Evolutionary conservation across 768 basidiomycete species (phyloP).

Genomic region (Lentinus brumalis): DNA sequence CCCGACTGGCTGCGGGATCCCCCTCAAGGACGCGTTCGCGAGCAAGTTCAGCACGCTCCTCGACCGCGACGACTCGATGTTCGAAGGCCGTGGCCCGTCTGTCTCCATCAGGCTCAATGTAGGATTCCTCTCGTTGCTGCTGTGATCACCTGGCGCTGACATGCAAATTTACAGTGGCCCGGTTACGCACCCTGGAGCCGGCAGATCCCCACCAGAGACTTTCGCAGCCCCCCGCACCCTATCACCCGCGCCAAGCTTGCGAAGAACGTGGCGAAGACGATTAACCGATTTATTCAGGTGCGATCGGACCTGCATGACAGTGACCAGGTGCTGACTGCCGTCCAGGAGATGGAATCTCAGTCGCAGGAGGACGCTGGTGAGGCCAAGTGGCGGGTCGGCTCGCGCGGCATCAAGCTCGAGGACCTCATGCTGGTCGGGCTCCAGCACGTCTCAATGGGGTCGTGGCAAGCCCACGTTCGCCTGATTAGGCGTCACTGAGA

Average conservation of each 20-base stretch:
- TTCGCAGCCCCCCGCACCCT: constrained; percentile 73
- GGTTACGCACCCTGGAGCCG: constrained; percentile 78
- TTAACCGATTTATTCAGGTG: constrained; percentile 68
- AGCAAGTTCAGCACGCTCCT: constrained; percentile 56
- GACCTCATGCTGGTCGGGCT: constrained; percentile 76
- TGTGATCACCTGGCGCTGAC: constrained; percentile 9
- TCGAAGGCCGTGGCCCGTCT: constrained; percentile 72
- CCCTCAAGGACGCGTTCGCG: constrained; percentile 63
- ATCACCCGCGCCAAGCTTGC: constrained; percentile 78
- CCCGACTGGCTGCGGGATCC: constrained; percentile 61
- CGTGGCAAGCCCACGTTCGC: constrained; percentile 80
- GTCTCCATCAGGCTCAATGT: constrained; percentile 81
- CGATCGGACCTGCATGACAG: constrained; percentile 20
- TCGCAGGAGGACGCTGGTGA: constrained; percentile 69
- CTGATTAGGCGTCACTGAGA: constrained; percentile 32
- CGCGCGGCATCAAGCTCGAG: constrained; percentile 55
- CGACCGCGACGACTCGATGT: constrained; percentile 66
- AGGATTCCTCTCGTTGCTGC: constrained; percentile 24
- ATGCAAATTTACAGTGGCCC: constrained; percentile 58
- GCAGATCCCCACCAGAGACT: constrained; percentile 83
- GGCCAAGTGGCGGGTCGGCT: constrained; percentile 54
- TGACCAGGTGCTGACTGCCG: not conserved
- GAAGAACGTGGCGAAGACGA: constrained; percentile 78
- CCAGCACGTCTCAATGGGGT: constrained; percentile 81
- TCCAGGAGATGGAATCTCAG: constrained; percentile 50